Conservation (phyloP, 208 protist genomes). For the Porcisia hertigi region DNA sequence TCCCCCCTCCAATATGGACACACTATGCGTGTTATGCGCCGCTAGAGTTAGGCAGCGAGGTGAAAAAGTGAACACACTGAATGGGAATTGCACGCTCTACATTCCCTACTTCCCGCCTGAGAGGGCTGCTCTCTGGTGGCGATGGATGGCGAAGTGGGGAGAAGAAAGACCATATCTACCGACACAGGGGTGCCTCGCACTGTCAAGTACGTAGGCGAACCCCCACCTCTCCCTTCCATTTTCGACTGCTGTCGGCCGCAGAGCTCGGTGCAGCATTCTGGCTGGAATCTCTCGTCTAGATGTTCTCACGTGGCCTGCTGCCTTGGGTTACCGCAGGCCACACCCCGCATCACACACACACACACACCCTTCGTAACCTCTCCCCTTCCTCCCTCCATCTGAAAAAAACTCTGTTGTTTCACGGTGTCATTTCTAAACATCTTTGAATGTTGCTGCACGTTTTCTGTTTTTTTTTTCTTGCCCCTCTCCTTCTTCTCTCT, state of each 20-base stretch:
- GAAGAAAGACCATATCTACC: background rate
- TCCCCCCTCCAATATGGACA: background rate
- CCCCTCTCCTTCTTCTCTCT: background rate
- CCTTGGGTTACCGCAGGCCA: background rate
- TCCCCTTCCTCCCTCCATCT: too few relatives aligned
- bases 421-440: too few relatives aligned
- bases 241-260: too few relatives aligned
- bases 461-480: background rate
- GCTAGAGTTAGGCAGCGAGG: background rate
- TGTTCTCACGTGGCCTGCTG: background rate
- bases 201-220: background rate
- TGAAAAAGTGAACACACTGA: background rate
- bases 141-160: background rate
- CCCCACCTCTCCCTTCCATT: background rate
- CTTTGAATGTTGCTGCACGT: background rate
- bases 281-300: background rate
- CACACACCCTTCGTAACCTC: background rate
- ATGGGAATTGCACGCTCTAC: too few relatives aligned
- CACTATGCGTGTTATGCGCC: background rate
- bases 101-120: background rate
- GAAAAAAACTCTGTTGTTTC: too few relatives aligned
- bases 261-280: too few relatives aligned
- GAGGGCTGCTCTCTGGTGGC: too few relatives aligned
- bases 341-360: background rate
- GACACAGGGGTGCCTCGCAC: background rate